Base-by-base conservation (phyloP, 495 filamentous ascomycete genomes). In the Xylaria castorea region DNA sequence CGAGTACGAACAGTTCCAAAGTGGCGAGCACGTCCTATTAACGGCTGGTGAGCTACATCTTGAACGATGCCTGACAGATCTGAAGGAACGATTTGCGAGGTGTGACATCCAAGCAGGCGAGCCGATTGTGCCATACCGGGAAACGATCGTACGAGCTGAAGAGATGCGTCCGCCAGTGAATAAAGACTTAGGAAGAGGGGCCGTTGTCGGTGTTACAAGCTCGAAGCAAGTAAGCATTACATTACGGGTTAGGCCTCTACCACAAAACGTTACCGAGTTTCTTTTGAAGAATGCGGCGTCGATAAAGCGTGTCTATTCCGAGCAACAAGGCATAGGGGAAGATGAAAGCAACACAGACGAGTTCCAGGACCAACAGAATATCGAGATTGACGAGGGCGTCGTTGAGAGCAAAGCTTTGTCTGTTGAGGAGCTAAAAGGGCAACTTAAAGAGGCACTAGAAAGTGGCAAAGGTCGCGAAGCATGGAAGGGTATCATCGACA, bases 11-110 rank as follows among this genome's bases (percentile, higher is more conserved):
- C 92, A 97, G 14, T 91, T 98, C 32, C 89, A 92, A 68, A 97
- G 90, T 70, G 96, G 96, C 65, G 96, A 99, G 81, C 97, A 99
- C 83, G 95, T 99, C 62, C 89, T 99, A 27, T 82, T 96, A 34
- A 98, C 97, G 0, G 96, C 96, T 34, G 96, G 96, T 16, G 96
- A 99, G 80, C 81, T 99, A 73, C 96, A 99, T 81, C 84, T 98
- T 2, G 96, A 99, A 80, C 89, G 96, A 51, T 99, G 96, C 78
- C 78, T 99, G 46, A 97, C 96, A 46, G 96, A 99, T 84, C 87
- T 99, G 9, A 86, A 93, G 65, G 96, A 98, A 79, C 88, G 97
- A 7, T 99, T 97, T 81, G 96, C 96, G 5, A 91, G 89, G 73
- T 98, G 97, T 74, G 96, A 99, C 70, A 97, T 99, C 68, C 96